Conservation (phyloP, 163 green algal species). For the Scenedesmus sp. region DNA sequence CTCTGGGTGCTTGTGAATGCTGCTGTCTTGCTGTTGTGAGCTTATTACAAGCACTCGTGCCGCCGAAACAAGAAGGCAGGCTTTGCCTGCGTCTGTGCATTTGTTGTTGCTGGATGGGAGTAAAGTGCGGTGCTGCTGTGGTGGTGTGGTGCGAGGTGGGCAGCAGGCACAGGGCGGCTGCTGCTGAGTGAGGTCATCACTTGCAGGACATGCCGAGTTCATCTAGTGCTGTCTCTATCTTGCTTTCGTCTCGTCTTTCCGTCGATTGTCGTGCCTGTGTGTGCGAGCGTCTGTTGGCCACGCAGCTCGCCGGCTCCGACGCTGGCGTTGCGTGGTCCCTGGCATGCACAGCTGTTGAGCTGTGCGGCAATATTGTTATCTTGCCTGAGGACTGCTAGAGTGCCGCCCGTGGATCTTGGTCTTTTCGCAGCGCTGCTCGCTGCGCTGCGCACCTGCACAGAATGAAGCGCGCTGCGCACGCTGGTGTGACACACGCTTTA, state of each 20-base stretch:
- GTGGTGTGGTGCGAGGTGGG: not conserved
- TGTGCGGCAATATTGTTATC: not conserved
- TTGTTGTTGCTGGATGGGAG: not conserved
- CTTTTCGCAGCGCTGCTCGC: not conserved
- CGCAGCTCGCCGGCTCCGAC: not conserved
- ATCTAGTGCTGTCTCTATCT: not conserved
- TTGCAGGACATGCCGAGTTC: not conserved
- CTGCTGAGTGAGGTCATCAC: not conserved
- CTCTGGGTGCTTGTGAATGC: not conserved
- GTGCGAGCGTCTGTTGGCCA: not conserved
- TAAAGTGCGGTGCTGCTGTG: not conserved
- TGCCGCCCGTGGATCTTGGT: not conserved
- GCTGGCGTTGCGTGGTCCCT: not conserved
- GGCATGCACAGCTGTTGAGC: no score
- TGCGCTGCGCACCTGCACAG: not conserved
- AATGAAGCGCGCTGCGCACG: not conserved
- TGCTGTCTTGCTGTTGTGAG: not conserved
- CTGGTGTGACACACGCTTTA: not conserved
- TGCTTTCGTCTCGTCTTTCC: not conserved
- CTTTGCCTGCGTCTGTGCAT: not conserved
- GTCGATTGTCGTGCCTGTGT: not conserved
- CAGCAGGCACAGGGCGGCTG: no score
- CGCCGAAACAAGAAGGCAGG: not conserved
- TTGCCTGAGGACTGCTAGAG: not conserved
- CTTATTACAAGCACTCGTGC: not conserved